Percentiles rank a stretch among this genome's conserved stretches.
Conservation (phyloP, 2,329 filamentous ascomycete species). For the Nothophaeocryptopus gaeumannii region DNA sequence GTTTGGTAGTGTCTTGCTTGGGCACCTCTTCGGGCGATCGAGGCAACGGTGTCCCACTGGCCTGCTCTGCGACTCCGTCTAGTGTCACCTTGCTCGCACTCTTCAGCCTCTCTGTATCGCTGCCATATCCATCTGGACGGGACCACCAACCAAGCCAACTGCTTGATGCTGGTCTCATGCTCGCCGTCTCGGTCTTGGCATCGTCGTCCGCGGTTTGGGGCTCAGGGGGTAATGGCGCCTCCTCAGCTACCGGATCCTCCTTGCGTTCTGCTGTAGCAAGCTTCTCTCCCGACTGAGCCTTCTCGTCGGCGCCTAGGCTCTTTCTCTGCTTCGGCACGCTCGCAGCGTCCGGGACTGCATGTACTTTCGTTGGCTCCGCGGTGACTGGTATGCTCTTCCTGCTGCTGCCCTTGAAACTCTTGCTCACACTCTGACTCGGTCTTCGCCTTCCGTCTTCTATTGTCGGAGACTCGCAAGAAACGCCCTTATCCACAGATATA, state of each 20-base stretch:
- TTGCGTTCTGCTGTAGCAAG: slow-evolving; percentile 12
- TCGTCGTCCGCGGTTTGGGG: slow-evolving; percentile 30
- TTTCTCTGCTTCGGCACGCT: slow-evolving; percentile 27
- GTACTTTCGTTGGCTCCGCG: slow-evolving; percentile 47
- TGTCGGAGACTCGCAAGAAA: slow-evolving; percentile 39
- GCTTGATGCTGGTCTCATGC: slow-evolving; percentile 24
- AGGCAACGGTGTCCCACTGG: slow-evolving; percentile 43
- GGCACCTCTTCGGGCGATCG: slow-evolving; percentile 26
- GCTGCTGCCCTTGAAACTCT: slow-evolving; percentile 40
- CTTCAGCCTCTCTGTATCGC: slow-evolving; percentile 35
- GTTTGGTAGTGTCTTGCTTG: slow-evolving; percentile 7
- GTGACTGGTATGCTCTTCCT: slow-evolving; percentile 46
- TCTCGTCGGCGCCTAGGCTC: slow-evolving; percentile 21
- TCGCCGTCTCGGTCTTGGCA: slow-evolving; percentile 24
- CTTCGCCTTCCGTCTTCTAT: slow-evolving; percentile 30
- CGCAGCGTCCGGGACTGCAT: slow-evolving; percentile 39
- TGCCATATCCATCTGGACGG: slow-evolving; percentile 46
- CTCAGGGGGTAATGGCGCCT: slow-evolving; percentile 46
- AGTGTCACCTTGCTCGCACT: slow-evolving; percentile 28
- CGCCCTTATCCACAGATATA: slow-evolving; percentile 44
- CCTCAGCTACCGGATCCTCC: slow-evolving; percentile 27
- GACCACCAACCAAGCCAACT: slow-evolving; percentile 53
- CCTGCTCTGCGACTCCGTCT: slow-evolving; percentile 35
- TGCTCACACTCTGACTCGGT: slow-evolving; percentile 36
- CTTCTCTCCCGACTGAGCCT: slow-evolving; percentile 21